Evolutionary conservation across 768 basidiomycete genomes (phyloP).

Genomic region (Boletellus ananas): DNA sequence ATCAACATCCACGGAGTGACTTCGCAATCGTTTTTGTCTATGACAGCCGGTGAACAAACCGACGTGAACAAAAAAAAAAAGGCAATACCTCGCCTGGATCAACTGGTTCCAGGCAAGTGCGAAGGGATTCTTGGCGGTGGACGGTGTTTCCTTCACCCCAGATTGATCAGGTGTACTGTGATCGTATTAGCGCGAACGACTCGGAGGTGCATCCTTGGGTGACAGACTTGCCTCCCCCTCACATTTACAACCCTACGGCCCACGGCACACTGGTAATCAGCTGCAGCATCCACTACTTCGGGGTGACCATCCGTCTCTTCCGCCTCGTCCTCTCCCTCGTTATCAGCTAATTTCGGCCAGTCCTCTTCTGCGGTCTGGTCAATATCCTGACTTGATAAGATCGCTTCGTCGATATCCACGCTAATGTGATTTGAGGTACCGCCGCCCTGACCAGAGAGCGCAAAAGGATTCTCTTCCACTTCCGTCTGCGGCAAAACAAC

Average conservation of each 20-base stretch:
- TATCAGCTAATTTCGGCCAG: slow-evolving; percentile 10
- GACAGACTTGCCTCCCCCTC: background rate
- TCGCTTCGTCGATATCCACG: slow-evolving; percentile 29
- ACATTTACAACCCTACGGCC: background rate
- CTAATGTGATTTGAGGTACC: slow-evolving; percentile 10
- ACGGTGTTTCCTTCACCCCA: background rate
- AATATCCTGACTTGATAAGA: slow-evolving; percentile 35
- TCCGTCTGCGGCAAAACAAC: slow-evolving; percentile 15
- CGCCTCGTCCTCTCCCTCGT: slow-evolving; percentile 11
- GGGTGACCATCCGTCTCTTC: slow-evolving; percentile 11
- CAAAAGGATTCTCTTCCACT: slow-evolving; percentile 25
- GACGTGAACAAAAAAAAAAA: background rate
- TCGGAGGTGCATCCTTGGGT: background rate
- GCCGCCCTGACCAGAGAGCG: slow-evolving; percentile 14
- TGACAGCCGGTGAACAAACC: background rate
- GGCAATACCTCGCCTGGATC: slow-evolving; percentile 12
- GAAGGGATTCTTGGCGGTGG: slow-evolving; percentile 14
- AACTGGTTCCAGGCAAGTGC: slow-evolving; percentile 20
- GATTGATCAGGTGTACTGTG: background rate
- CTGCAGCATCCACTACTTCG: background rate
- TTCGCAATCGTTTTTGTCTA: slow-evolving; percentile 26
- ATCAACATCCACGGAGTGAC: slow-evolving; percentile 13
- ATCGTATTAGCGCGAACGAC: background rate
- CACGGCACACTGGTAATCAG: background rate
- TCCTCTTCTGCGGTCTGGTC: slow-evolving; percentile 11